phyloP scores from a whole-genome alignment of 2,329 filamentous ascomycete genomes.

The Paraphaeosphaeria sporulosa region DNA sequence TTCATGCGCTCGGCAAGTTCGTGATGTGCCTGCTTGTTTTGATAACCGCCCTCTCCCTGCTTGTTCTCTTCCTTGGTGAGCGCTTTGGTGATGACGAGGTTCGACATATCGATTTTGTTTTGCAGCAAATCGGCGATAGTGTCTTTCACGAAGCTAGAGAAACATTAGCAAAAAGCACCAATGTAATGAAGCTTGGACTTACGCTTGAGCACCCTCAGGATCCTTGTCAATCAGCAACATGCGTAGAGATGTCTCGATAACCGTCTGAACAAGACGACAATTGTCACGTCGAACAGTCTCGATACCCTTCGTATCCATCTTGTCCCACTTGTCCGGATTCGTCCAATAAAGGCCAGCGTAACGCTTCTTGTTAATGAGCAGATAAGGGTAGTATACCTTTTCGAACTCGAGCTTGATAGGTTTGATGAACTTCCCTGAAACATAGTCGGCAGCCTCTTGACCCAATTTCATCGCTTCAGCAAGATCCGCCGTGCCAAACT shows the following conservation, averaged over 20 bases:
- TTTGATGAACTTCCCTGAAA: constrained; percentile 91
- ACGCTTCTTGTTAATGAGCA: constrained; percentile 99
- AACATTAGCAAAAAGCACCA: constrained; percentile 48
- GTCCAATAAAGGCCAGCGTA: constrained; percentile 99
- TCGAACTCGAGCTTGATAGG: constrained; percentile 99
- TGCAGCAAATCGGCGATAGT: constrained; percentile 94
- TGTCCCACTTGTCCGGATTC: constrained; percentile 91
- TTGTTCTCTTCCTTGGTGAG: constrained; percentile 71
- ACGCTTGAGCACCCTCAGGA: constrained; percentile 90
- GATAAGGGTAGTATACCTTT: constrained; percentile 97
- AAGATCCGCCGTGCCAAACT: constrained; percentile 90
- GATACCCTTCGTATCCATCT: constrained; percentile 99
- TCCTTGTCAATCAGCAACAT: constrained; percentile 97
- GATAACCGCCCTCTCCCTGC: constrained; percentile 63
- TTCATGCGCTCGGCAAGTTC: constrained; percentile 96
- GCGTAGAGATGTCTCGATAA: constrained; percentile 93
- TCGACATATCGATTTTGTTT: constrained; percentile 99
- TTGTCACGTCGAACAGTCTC: constrained; percentile 98
- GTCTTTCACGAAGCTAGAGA: constrained; percentile 85
- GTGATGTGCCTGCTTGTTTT: constrained; percentile 92
- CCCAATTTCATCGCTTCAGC: constrained; percentile 91
- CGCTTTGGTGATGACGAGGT: constrained; percentile 98
- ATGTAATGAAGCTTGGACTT: constrained; percentile 53
- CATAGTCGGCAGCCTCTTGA: constrained; percentile 87
- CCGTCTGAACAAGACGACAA: constrained; percentile 91